phyloP scores from a whole-genome alignment of 306 rosid species.

The Vachellia pachyceras region DNA sequence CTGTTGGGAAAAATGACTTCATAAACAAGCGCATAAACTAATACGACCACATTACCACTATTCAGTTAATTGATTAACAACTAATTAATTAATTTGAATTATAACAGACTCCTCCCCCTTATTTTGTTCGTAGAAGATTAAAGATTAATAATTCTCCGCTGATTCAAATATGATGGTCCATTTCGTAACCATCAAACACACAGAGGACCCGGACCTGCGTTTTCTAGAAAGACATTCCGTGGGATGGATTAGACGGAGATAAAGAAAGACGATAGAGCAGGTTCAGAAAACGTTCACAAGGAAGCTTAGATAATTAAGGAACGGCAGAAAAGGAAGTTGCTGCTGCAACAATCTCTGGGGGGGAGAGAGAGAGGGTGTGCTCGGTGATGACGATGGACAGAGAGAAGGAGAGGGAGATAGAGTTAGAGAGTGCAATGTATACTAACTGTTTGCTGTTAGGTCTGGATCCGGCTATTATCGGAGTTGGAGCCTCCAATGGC shows the following conservation, averaged over 20 bases:
- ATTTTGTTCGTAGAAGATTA: neutral
- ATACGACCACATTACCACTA: neutral
- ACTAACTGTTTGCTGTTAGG: conserved; percentile 95
- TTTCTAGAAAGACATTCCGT: conserved; percentile 32
- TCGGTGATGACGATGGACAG: conserved; percentile 96
- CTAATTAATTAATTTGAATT: neutral
- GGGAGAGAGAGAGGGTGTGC: conserved; percentile 31
- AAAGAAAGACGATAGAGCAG: conserved; percentile 29
- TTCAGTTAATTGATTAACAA: neutral
- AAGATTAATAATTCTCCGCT: neutral
- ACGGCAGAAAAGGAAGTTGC: conserved; percentile 1
- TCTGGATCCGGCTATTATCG: conserved; percentile 94
- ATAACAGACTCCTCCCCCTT: neutral
- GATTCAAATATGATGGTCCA: conserved; percentile 47
- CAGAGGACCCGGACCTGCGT: conserved; percentile 38
- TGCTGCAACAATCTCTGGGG: neutral
- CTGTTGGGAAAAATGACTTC: too few species aligned
- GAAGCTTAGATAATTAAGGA: conserved; percentile 19
- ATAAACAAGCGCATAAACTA: too few species aligned
- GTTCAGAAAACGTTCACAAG: conserved; percentile 37
- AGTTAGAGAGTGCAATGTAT: conserved; percentile 99
- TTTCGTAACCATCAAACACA: conserved; percentile 38
- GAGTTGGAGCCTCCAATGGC: conserved; percentile 81
- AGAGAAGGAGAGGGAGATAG: conserved; percentile 98
- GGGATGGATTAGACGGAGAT: neutral